Percentiles rank a stretch among this genome's conserved stretches.
Conservation (phyloP, 306 rosid species). For the Pueraria montana region DNA sequence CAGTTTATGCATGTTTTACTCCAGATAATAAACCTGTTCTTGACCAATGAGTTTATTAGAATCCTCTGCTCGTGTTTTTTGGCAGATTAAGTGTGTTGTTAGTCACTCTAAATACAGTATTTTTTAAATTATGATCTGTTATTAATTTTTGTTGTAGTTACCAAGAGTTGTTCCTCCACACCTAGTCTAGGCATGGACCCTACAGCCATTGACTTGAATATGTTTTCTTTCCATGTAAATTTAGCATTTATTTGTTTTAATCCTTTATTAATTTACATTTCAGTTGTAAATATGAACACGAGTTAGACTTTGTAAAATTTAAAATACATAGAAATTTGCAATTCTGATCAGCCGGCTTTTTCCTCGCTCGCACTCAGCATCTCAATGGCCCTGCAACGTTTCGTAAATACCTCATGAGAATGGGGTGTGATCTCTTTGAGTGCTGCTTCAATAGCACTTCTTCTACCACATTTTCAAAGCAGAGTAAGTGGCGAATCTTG, state of each 20-base stretch:
- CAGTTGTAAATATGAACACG: neutral
- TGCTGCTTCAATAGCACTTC: constrained; percentile 25
- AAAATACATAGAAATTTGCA: too few relatives aligned
- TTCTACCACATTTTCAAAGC: neutral
- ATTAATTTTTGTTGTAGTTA: neutral
- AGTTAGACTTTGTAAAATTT: too few relatives aligned
- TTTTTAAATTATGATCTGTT: neutral
- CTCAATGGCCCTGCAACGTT: too few relatives aligned
- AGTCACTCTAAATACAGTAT: neutral
- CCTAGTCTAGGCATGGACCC: neutral
- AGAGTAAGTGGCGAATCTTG: too few relatives aligned
- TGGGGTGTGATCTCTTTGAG: neutral
- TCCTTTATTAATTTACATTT: neutral
- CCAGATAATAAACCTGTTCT: neutral
- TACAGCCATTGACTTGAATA: neutral
- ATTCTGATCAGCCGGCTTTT: too few relatives aligned
- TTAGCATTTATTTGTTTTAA: neutral
- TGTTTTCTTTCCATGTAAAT: neutral
- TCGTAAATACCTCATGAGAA: neutral
- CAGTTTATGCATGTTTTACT: constrained; percentile 1
- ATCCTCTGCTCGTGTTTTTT: neutral
- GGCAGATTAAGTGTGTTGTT: neutral
- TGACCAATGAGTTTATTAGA: neutral
- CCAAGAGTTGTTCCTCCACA: neutral
- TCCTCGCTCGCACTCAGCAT: too few relatives aligned